Percentiles rank a stretch among this genome's conserved stretches.
Conservation (phyloP, 2,329 filamentous ascomycete species). For the Mycocentrospora acerina region DNA sequence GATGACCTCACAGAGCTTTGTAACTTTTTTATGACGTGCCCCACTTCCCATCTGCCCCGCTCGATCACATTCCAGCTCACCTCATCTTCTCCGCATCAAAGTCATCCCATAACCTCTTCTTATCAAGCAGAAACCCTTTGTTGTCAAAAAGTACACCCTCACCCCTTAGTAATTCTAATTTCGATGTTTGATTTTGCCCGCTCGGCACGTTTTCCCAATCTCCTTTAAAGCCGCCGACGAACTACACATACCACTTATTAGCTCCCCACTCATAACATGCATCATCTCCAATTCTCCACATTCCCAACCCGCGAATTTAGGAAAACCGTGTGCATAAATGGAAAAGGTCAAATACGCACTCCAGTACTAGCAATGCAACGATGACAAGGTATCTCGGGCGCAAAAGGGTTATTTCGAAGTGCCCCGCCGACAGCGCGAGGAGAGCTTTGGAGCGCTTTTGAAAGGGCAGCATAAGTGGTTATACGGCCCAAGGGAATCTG, state of each 20-base stretch:
- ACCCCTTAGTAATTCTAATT: conserved; percentile 59
- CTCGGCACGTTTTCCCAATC: conserved; percentile 63
- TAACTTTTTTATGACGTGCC: conserved; percentile 13
- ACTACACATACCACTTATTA: too few species aligned
- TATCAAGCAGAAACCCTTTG: conserved; percentile 60
- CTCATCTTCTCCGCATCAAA: conserved; percentile 38
- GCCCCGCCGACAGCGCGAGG: conserved; percentile 78
- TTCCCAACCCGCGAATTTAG: too few species aligned
- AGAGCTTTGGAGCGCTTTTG: conserved; percentile 67
- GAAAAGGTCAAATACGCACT: conserved; percentile 37
- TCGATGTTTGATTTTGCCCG: conserved; percentile 64
- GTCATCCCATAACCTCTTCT: conserved; percentile 46
- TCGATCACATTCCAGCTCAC: conserved; percentile 4
- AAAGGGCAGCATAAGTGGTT: conserved; percentile 75
- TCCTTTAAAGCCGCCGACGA: conserved; percentile 70
- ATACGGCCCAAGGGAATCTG: conserved; percentile 75
- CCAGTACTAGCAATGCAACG: conserved; percentile 75
- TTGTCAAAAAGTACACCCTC: conserved; percentile 68
- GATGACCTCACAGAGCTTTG: too few species aligned
- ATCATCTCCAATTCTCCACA: too few species aligned
- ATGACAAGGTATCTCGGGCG: conserved; percentile 79
- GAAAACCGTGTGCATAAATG: neutral
- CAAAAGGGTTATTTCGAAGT: conserved; percentile 76
- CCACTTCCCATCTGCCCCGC: conserved; percentile 8
- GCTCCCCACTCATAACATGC: too few species aligned